Evolutionary conservation across 202 grass and related monocot species (phyloP).

Genomic region (Digitaria exilis): DNA sequence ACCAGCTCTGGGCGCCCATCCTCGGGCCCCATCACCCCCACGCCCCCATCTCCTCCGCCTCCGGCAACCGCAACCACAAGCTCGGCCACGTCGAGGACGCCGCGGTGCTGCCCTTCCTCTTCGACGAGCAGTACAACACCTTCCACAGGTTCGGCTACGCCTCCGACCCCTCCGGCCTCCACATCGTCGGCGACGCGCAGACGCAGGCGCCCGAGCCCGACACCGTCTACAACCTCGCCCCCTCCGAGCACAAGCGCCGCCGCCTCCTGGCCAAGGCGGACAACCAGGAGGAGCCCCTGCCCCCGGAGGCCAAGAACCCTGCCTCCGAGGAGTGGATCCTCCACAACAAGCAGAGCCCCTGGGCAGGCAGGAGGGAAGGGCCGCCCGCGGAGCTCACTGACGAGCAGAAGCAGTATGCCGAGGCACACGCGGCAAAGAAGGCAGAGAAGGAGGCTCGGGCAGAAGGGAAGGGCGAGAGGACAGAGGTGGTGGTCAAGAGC

Average conservation of each 20-base stretch:
- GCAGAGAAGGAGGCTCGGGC: conserved; percentile 83
- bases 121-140: conserved; percentile 98
- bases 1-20: conserved; percentile 93
- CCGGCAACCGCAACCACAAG: conserved; percentile 95
- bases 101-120: conserved; percentile 84
- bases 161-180: conserved; percentile 81
- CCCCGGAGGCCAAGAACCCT: conserved; percentile 65
- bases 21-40: conserved; percentile 79
- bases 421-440: conserved; percentile 90
- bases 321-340: conserved; percentile 86
- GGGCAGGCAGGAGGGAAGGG: conserved; percentile 77
- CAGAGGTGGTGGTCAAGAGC: conserved; percentile 74
- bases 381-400: conserved; percentile 74
- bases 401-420: conserved; percentile 87
- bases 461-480: conserved; percentile 64
- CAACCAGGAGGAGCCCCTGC: conserved; percentile 23
- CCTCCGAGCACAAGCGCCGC: conserved; percentile 90
- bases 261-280: conserved; percentile 56
- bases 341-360: conserved; percentile 82
- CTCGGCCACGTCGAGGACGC: conserved; percentile 95
- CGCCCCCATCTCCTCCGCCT: conserved; percentile 64
- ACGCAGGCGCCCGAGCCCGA: conserved; percentile 48
- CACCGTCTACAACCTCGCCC: conserved; percentile 89
- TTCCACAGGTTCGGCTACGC: conserved; percentile 95
- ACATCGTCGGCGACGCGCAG: conserved; percentile 71